Percentiles rank a stretch among this genome's conserved stretches.
phyloP scores from a whole-genome alignment of 306 rosid genomes.

The Fragaria nilgerrensis region DNA sequence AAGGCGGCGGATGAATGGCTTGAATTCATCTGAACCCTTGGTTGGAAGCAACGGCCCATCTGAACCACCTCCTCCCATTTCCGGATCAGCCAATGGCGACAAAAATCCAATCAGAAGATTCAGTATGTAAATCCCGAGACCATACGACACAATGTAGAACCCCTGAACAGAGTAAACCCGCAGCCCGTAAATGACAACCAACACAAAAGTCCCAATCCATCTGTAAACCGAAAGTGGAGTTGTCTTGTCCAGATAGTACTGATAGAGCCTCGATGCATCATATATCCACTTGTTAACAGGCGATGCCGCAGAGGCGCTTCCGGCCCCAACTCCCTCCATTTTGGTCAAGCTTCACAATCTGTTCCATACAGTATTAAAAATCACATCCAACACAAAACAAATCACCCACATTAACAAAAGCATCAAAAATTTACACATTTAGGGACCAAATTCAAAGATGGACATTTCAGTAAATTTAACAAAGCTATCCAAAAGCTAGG shows the following conservation, averaged over 20 bases:
- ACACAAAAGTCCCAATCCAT: constrained; percentile 59
- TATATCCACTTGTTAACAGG: constrained; percentile 62
- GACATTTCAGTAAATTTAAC: background rate
- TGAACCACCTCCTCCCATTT: constrained; percentile 46
- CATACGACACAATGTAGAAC: constrained; percentile 79
- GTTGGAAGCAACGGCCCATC: constrained; percentile 74
- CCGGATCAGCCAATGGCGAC: constrained; percentile 88
- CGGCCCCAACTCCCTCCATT: constrained; percentile 82
- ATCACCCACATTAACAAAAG: background rate
- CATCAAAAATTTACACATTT: background rate
- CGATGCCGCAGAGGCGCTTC: constrained; percentile 53
- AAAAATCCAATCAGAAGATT: constrained; percentile 80
- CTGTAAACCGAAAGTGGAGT: constrained; percentile 65
- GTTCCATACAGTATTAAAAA: constrained; percentile 1
- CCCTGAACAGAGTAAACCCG: constrained; percentile 75
- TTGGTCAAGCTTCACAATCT: constrained; percentile 46
- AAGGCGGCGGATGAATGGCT: constrained; percentile 84
- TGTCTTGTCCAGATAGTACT: constrained; percentile 68
- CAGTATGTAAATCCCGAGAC: constrained; percentile 80
- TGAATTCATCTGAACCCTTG: constrained; percentile 87
- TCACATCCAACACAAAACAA: constrained; percentile 19
- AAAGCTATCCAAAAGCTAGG: constrained; percentile 15
- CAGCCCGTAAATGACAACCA: constrained; percentile 49
- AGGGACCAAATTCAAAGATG: background rate
- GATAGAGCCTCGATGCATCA: constrained; percentile 60